Evolutionary conservation across 148 eudicot species (phyloP), one percentile per base, ranked within the genome.

Genomic region (Limonium bicolor): DNA sequence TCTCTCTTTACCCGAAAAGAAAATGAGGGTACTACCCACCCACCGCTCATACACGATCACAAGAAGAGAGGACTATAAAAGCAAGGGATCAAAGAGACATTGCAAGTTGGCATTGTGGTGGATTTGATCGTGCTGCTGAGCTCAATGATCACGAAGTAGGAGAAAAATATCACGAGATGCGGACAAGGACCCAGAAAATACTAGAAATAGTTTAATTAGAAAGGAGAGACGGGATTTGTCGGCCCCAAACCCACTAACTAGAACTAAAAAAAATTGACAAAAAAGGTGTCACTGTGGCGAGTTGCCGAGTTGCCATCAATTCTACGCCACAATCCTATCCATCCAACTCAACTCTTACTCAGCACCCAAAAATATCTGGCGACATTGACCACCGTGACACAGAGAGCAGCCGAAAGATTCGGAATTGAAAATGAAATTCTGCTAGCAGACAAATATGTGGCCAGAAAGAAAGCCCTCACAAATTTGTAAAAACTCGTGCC

Each of bases 291-390:
- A 24, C 5, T 40, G 45, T 40, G 25, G 27, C 36, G 9, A 52
- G 28, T 41, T 51, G 28, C 42, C 63, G 56, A 63, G 44, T 62
- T 72, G 66, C 26, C 2, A 53, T 56, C 25, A 36, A 62, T 53
- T 60, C 65, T 68, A 51, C 60, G 60, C 75, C 66, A 57, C 68
- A 65, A 51, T 52, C 59, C 64, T 43, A 58, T 67, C 77, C 55
- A 51, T 39, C 37, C 31, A 63, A 22, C 44, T 20, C 25, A 8
- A 8, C 33, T 29, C 12, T 8, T 7, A 8, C 24, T 40, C 23
- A 27, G 25, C n/a, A 10, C 25, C 44, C 3, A 40, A 40, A 38
- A 54, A 66, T 53, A 66, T 70, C 76, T 50, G 11, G 30, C 47
- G 21, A 8, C 2, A 16, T 22, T 22, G 27, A 29, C 27, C 48